These are phyloP conservation scores for Acacia crassicarpa DNA, from an alignment of 306 rosid species.

Conservation along the genomic window DNA sequence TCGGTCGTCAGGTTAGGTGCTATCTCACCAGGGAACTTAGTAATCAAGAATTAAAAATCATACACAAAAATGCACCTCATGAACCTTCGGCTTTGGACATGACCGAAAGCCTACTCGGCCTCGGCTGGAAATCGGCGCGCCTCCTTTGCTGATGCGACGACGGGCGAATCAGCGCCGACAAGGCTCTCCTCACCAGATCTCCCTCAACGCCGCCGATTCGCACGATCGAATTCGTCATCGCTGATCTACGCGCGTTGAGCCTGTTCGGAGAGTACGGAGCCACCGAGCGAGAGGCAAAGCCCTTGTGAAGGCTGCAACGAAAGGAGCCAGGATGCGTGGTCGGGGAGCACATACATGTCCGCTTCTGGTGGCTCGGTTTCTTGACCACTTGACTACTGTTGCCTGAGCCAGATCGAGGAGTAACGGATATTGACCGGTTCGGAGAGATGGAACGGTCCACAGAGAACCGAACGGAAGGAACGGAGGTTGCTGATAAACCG, in stretches of 20 bases:
- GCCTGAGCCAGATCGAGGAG: slow-evolving; percentile 40
- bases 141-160: slow-evolving; percentile 86
- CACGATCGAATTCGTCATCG: slow-evolving; percentile 95
- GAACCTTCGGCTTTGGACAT: slow-evolving; percentile 60
- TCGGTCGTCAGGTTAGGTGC: slow-evolving; percentile 4
- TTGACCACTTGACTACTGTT: slow-evolving; percentile 32
- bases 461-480: slow-evolving; percentile 65
- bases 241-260: slow-evolving; percentile 91
- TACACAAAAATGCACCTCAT: slow-evolving; percentile 1
- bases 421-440: slow-evolving; percentile 58
- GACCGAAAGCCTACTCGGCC: slow-evolving; percentile 82
- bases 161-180: slow-evolving; percentile 85
- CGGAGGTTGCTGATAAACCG: slow-evolving; percentile 44
- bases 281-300: slow-evolving; percentile 35
- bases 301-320: slow-evolving; percentile 86
- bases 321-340: slow-evolving; percentile 95
- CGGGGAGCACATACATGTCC: slow-evolving; percentile 94
- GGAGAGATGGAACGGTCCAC: slow-evolving; percentile 70
- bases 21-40: not conserved
- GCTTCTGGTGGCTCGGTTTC: slow-evolving; percentile 55
- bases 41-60: not conserved
- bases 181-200: slow-evolving; percentile 79
- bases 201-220: slow-evolving; percentile 96
- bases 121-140: slow-evolving; percentile 63
- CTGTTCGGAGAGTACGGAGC: slow-evolving; percentile 71